Conservation (phyloP, 2,329 filamentous ascomycete species). For the Ophiostoma quercus region DNA sequence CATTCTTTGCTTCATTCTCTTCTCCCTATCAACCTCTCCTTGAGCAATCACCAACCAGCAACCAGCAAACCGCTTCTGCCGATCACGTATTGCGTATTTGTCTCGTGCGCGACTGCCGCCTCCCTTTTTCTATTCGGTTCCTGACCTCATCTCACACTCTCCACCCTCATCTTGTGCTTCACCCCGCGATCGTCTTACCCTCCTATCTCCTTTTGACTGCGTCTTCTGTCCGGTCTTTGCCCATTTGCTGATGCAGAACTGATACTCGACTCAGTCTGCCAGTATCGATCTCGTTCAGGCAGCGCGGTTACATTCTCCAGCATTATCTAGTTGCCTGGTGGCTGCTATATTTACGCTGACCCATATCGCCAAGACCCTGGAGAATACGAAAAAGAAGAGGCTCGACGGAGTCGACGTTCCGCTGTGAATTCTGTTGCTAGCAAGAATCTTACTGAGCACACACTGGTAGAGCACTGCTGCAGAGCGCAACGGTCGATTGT, state of each 20-base stretch:
- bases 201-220: neutral
- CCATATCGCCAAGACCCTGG: neutral
- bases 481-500: neutral
- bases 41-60: neutral
- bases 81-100: neutral
- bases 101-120: neutral
- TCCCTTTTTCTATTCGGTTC: conserved; percentile 11
- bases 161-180: conserved; percentile 10
- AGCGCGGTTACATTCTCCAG: neutral
- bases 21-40: neutral
- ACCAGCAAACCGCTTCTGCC: neutral
- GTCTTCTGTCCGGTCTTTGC: neutral
- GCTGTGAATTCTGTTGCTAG: neutral
- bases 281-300: conserved; percentile 1
- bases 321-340: neutral
- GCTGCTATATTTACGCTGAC: neutral
- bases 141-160: conserved; percentile 6
- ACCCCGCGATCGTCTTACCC: neutral
- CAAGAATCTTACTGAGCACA: neutral
- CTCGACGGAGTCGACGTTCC: neutral
- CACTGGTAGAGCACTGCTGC: neutral
- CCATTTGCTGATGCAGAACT: conserved; percentile 5
- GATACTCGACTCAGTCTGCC: neutral
- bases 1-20: neutral
- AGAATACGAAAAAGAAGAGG: neutral